Conservation (phyloP, 805 yeast genomes). For the Candida jianshihensis region DNA sequence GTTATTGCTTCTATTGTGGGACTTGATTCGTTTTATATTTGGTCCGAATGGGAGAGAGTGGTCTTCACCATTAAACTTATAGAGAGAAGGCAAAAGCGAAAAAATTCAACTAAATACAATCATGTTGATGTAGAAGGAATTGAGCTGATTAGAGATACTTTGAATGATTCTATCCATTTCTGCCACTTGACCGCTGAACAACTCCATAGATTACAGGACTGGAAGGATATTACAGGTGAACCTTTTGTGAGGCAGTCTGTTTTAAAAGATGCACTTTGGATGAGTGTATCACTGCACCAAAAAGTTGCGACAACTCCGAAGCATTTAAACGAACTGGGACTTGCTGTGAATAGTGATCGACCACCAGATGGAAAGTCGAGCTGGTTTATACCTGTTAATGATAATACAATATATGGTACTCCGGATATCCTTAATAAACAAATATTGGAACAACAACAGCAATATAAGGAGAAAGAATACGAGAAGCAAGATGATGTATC, state of each 20-base stretch:
- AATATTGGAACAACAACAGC: conserved; percentile 21
- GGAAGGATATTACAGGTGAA: conserved; percentile 28
- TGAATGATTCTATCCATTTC: conserved; percentile 37
- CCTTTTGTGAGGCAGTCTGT: conserved; percentile 33
- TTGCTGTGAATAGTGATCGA: conserved; percentile 18
- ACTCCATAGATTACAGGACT: conserved; percentile 35
- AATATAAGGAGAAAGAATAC: not conserved
- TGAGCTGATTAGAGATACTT: conserved; percentile 23
- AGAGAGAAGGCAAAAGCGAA: conserved; percentile 25
- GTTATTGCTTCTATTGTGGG: conserved; percentile 39
- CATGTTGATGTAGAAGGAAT: conserved; percentile 8
- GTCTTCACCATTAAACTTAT: conserved; percentile 37
- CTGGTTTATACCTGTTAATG: conserved; percentile 40
- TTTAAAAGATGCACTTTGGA: conserved; percentile 44
- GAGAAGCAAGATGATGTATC: too few species aligned
- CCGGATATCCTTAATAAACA: conserved; percentile 30
- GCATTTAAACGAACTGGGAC: conserved; percentile 22
- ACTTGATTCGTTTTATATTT: conserved; percentile 45
- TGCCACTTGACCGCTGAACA: conserved; percentile 45
- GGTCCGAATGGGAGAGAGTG: conserved; percentile 50
- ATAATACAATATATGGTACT: conserved; percentile 40
- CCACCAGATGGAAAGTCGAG: conserved; percentile 23
- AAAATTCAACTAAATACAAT: not conserved
- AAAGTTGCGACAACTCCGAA: conserved; percentile 27
- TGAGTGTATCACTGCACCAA: conserved; percentile 36